These are phyloP conservation scores for Quillaja saponaria DNA, from an alignment of 306 rosid species.

Conservation along the genomic window DNA sequence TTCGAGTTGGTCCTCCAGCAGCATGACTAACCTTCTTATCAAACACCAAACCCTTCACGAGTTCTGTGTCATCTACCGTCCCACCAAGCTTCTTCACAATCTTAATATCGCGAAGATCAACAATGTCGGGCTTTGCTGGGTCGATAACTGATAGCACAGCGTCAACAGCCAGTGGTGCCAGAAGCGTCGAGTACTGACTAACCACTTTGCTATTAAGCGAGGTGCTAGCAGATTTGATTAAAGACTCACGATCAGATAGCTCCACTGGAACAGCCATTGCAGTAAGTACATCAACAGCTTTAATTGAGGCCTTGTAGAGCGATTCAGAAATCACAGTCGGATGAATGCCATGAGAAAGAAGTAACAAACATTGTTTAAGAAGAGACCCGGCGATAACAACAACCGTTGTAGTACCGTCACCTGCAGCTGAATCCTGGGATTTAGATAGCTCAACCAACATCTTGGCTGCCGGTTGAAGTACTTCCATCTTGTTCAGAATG, in stretches of 20 bases:
- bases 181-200: constrained; percentile 84
- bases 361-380: constrained; percentile 65
- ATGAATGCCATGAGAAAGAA: constrained; percentile 80
- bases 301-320: constrained; percentile 71
- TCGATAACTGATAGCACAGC: constrained; percentile 78
- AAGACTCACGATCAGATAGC: constrained; percentile 80
- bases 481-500: constrained; percentile 96
- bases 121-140: constrained; percentile 61
- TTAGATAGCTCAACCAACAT: constrained; percentile 98
- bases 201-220: constrained; percentile 96
- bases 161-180: constrained; percentile 94
- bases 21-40: constrained; percentile 97
- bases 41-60: constrained; percentile 77
- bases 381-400: constrained; percentile 88
- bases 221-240: constrained; percentile 81
- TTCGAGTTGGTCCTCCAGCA: constrained; percentile 88
- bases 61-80: constrained; percentile 82
- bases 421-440: constrained; percentile 91
- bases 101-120: constrained; percentile 84
- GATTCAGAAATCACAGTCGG: constrained; percentile 87
- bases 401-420: constrained; percentile 95
- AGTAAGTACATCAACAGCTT: constrained; percentile 75
- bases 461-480: constrained; percentile 94
- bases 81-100: constrained; percentile 97
- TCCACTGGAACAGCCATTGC: constrained; percentile 98